phyloP scores from a whole-genome alignment of 2,329 filamentous ascomycete species.

The Cryphonectria nitschkei region DNA sequence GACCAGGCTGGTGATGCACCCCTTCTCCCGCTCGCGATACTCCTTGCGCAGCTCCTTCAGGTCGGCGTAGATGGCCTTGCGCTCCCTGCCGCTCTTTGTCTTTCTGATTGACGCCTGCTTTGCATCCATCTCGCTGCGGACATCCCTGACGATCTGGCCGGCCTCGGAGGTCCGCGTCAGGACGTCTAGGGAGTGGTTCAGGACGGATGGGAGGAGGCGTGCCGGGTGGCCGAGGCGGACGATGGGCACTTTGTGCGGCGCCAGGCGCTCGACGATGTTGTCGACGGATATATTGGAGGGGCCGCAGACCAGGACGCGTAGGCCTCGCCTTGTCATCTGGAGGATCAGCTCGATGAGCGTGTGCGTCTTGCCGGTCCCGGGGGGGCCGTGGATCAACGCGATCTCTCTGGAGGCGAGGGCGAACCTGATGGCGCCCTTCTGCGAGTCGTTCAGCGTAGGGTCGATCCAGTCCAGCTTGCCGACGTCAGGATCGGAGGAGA shows the following conservation, averaged over 20 bases:
- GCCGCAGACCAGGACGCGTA: constrained; percentile 87
- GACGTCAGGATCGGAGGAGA: constrained; percentile 46
- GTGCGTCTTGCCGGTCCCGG: constrained; percentile 96
- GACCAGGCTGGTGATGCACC: constrained; percentile 78
- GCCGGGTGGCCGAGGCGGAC: constrained; percentile 92
- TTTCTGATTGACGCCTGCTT: constrained; percentile 90
- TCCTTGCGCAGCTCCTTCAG: constrained; percentile 86
- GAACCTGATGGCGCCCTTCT: constrained; percentile 76
- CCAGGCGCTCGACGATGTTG: constrained; percentile 93
- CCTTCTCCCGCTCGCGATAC: constrained; percentile 80
- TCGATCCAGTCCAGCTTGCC: constrained; percentile 63
- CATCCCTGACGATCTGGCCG: constrained; percentile 84
- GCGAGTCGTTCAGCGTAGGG: constrained; percentile 64
- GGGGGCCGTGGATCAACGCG: constrained; percentile 90
- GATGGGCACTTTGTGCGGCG: constrained; percentile 82
- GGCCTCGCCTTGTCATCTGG: constrained; percentile 76
- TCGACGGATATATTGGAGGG: constrained; percentile 97
- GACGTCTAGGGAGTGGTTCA: constrained; percentile 89
- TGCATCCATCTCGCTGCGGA: constrained; percentile 88
- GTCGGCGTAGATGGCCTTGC: constrained; percentile 81
- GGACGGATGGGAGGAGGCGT: constrained; percentile 81
- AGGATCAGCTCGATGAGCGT: constrained; percentile 93
- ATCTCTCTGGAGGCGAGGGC: constrained; percentile 81
- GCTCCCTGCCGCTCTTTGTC: constrained; percentile 78
- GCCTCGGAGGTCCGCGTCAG: constrained; percentile 90